These are phyloP conservation scores for Exophiala mesophila DNA, from an alignment of 2,329 filamentous ascomycete species.

Conservation along the genomic window DNA sequence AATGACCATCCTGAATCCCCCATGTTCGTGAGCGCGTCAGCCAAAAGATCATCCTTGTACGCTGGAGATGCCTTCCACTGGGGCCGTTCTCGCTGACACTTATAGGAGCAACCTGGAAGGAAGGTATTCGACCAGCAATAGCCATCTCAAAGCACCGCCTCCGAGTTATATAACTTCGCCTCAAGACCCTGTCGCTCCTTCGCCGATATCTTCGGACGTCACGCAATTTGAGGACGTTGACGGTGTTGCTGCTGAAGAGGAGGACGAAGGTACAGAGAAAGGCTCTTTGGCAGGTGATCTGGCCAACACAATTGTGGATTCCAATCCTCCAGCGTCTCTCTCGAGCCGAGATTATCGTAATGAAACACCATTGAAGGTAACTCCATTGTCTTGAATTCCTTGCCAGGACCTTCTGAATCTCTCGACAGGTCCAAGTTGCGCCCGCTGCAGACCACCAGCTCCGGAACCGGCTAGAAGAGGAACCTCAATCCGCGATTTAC, in stretches of 20 bases:
- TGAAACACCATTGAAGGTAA: conserved; percentile 14
- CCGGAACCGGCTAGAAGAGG: conserved; percentile 49
- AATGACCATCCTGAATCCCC: conserved; percentile 52
- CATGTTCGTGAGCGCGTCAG: conserved; percentile 47
- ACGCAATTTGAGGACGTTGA: conserved; percentile 82
- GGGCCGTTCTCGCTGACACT: conserved; percentile 40
- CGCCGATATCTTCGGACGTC: conserved; percentile 56
- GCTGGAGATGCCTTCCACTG: conserved; percentile 39
- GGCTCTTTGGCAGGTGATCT: conserved; percentile 5
- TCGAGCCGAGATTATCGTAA: too few species aligned
- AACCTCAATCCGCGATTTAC: conserved; percentile 82
- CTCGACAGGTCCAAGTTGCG: too few species aligned
- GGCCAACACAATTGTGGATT: background rate
- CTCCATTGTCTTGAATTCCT: too few species aligned
- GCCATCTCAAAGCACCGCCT: conserved; percentile 32
- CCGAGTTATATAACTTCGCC: conserved; percentile 35
- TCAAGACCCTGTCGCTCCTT: conserved; percentile 55
- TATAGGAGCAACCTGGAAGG: conserved; percentile 17
- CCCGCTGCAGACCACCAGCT: conserved; percentile 29
- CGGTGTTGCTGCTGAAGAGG: conserved; percentile 63
- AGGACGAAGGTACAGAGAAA: conserved; percentile 33
- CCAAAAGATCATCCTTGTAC: conserved; percentile 53
- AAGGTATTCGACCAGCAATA: conserved; percentile 11
- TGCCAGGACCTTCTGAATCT: too few species aligned
- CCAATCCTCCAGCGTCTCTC: too few species aligned